Evolutionary conservation across 148 eudicot genomes (phyloP), one percentile per base, ranked within the genome.

Genomic region (Vaccinium darrowii): DNA sequence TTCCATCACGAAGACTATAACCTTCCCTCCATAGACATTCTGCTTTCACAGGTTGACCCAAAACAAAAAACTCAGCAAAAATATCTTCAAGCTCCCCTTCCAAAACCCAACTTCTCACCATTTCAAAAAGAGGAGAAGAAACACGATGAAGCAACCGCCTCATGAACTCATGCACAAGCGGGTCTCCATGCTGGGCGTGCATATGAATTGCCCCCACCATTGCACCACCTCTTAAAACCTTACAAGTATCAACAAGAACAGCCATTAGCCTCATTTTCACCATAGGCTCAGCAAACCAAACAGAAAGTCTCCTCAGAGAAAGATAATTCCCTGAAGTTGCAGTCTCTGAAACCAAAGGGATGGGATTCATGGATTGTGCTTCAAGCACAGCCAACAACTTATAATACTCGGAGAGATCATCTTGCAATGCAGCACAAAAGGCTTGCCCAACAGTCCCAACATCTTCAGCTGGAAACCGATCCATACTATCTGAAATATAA

Each of bases 21-120:
- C 99, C 99, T 90, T 97, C 99, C 80, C 91, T 95, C 99, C 99
- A 97, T 33, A 97, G 92, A 74, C 98, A 97, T 86, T 97, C 99
- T 2, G 93, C 98, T 89, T 97, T 95, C 2, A 91, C 98, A 3
- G 95, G 93, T 85, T 97, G 99, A 73, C 98, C 93, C 71, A 95
- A 85, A 60, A 97, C 87, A 87, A 97, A 97, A 85, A 97, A 97
- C 67, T 97, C 99, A 25, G 91, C 86, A 91, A 94, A 97, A 79
- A 95, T 85, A 91, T 97, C 99, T 86, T 95, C 98, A 76, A 97
- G 98, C 89, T 97, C 99, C 78, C 99, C 99, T 91, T 95, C 98
- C 86, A 95, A 86, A 25, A 97, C 99, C 99, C 99, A 97, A 85
- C 98, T 97, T 90, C 98, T 91, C 87, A 97, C 99, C 99, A 97